Evolutionary conservation across 75 land plant species (phyloP), one percentile per base, ranked within the genome.

Genomic region (Gnetum montanum): DNA sequence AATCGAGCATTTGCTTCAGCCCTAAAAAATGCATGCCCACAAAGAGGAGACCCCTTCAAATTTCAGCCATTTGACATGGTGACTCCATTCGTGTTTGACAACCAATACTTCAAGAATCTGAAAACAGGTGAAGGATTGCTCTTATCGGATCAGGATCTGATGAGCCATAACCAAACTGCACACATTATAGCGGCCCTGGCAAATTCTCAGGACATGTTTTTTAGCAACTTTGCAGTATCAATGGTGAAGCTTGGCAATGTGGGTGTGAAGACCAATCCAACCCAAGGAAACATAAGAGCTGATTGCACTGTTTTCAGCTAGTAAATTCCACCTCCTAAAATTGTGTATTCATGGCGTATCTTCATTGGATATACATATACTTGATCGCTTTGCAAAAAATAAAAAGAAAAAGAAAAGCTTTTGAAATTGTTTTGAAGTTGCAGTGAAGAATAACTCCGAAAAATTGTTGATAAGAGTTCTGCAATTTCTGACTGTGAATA

Each of bases 121-220:
- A 31, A 37, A 24, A 29, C 43, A 4, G 50, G 45, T 6, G 43
- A 34, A 31, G 87, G 86, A 44, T 34, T 86, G 43, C 63, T 86
- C 40, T 61, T 63, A 18, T 79, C 90, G 4, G 90, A 86, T 50
- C 76, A 86, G 58, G 52, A 63, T 11, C 66, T 86, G 54, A 36
- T 37, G 11, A 48, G n/a, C 50, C 57, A 60, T 46, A 15, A 34
- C 0, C 35, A 47, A 8, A 73, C 79, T 1, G 38, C 49, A 12
- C 33, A 16, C 49, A 33, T 71, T 29, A 75, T 71, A 46, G 12
- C 3, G 28, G 31, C 16, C 1, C 43, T 70, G 16, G 81, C 72
- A 3, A 35, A 26, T 10, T 44, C 62, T 12, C 34, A 38, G 53
- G 47, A 38, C 1, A 0, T 40, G 5, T 70, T 67, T 31, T 45